A percentile compares a stretch with the other conserved stretches of the same genome.
Evolutionary conservation across 441 rosid species (phyloP).

Genomic region (Croton laevigatus): DNA sequence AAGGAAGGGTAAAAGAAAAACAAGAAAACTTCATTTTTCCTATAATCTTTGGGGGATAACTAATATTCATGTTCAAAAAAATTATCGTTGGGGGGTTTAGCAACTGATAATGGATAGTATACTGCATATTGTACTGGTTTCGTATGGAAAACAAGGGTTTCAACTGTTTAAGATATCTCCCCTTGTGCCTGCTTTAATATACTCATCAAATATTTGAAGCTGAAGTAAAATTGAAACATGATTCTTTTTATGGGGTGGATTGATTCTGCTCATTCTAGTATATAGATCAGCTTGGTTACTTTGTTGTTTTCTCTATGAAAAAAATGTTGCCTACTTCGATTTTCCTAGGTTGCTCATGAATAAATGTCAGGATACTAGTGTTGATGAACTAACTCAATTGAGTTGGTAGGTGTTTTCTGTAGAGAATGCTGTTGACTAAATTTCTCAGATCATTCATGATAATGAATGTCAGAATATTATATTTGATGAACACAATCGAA

Average conservation of each 20-base stretch:
- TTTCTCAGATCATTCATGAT: too few relatives aligned
- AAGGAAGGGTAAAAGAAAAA: not conserved
- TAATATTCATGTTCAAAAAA: not conserved
- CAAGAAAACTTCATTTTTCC: too few relatives aligned
- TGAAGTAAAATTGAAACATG: not conserved
- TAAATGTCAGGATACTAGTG: too few relatives aligned
- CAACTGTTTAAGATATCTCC: not conserved
- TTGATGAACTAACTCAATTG: too few relatives aligned
- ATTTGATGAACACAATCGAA: not conserved
- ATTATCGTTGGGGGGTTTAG: not conserved
- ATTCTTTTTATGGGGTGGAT: not conserved
- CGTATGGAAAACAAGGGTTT: not conserved
- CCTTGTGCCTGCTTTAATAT: not conserved
- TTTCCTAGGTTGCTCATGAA: not conserved
- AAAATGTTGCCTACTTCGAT: not conserved
- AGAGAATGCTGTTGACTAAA: too few relatives aligned
- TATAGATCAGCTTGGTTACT: not conserved
- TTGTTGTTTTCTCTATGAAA: not conserved
- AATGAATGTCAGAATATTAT: too few relatives aligned
- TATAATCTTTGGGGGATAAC: too few relatives aligned
- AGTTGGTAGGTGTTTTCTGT: too few relatives aligned
- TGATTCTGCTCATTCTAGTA: not conserved
- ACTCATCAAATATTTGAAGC: not conserved
- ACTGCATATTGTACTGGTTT: not conserved
- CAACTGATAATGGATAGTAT: not conserved